phyloP scores from a whole-genome alignment of 495 filamentous ascomycete genomes.

The Penicillium steckii region DNA sequence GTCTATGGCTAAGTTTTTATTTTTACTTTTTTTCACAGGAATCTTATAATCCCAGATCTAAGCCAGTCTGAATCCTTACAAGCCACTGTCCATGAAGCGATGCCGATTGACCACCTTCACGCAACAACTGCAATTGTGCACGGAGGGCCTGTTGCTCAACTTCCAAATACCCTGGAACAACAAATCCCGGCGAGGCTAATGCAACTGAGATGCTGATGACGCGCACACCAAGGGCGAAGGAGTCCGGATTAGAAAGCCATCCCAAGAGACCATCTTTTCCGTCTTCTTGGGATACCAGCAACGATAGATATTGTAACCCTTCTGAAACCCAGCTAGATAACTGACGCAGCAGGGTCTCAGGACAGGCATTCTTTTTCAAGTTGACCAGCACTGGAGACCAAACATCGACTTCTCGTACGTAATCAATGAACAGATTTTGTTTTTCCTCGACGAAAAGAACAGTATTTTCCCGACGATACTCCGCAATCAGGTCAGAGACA shows the following conservation, averaged over 20 bases:
- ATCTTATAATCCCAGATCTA: slow-evolving; percentile 6
- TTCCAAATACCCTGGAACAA: slow-evolving; percentile 26
- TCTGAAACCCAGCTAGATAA: slow-evolving; percentile 55
- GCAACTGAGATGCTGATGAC: slow-evolving; percentile 44
- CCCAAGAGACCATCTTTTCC: slow-evolving; percentile 64
- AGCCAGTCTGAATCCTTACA: slow-evolving; percentile 25
- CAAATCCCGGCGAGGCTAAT: slow-evolving; percentile 41
- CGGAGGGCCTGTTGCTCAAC: slow-evolving; percentile 18
- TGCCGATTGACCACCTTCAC: slow-evolving; percentile 20
- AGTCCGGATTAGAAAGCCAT: slow-evolving; percentile 70
- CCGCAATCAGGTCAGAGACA: slow-evolving; percentile 45
- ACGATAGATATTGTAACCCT: slow-evolving; percentile 51
- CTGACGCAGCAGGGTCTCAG: slow-evolving; percentile 21
- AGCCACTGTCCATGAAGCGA: slow-evolving; percentile 39
- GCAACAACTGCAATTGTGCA: slow-evolving; percentile 20
- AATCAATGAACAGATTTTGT: slow-evolving; percentile 86
- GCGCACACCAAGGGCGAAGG: slow-evolving; percentile 65
- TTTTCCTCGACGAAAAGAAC: slow-evolving; percentile 85
- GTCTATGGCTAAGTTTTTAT: too few relatives aligned
- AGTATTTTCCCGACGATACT: slow-evolving; percentile 59
- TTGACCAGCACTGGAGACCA: slow-evolving; percentile 57
- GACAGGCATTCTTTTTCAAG: slow-evolving; percentile 24
- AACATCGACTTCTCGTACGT: slow-evolving; percentile 62
- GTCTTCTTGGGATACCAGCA: slow-evolving; percentile 21
- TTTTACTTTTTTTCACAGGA: background rate